Base-by-base conservation (phyloP, 495 filamentous ascomycete genomes). In the Xylaria bambusicola region DNA sequence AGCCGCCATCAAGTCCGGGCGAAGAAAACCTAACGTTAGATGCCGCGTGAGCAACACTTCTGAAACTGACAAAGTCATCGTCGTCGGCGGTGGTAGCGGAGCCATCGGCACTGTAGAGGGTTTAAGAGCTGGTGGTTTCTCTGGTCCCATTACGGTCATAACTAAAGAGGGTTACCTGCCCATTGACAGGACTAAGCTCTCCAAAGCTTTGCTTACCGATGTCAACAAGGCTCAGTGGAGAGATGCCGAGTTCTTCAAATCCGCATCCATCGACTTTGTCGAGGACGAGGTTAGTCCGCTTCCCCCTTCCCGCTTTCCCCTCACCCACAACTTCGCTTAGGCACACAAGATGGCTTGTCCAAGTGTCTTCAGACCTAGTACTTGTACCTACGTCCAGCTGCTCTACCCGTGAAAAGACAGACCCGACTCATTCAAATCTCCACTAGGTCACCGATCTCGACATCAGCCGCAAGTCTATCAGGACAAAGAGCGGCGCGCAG, bases 151-250 rank as follows among this genome's bases (percentile, higher is more conserved):
- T 59, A 94, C 92, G 8, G 76, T 96, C 64, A 85, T 98, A 62
- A 84, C 89, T n/a, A 84, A 79, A 59, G 94, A 98, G 70, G 86
- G 88, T 2, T 87, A 93, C 69, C 78, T 86, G 20, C 90, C 91
- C 44, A 92, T 97, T 69, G 94, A 98, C 78, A 85, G 94, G 13
- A 90, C 94, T 5, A 98, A 98, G 80, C 84, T 98, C 49, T 96
- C 91, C 56, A 98, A 98, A 74, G 92, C 94, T 1, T 77, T 98
- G 12, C 86, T 98, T 61, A 79, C 90, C n/a, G 93, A 98, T 66
- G 71, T 81, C 1, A 74, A 82, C 17, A 96, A 96, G 75, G 74
- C 96, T 40, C 84, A 87, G 52, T 88, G 84, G 82, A 80, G 92
- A 27, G 81, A 88, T 8, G 71, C 76, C 29, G 86, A 86, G 21